Conservation (phyloP, 306 rosid genomes). For the Casuarina glauca region DNA sequence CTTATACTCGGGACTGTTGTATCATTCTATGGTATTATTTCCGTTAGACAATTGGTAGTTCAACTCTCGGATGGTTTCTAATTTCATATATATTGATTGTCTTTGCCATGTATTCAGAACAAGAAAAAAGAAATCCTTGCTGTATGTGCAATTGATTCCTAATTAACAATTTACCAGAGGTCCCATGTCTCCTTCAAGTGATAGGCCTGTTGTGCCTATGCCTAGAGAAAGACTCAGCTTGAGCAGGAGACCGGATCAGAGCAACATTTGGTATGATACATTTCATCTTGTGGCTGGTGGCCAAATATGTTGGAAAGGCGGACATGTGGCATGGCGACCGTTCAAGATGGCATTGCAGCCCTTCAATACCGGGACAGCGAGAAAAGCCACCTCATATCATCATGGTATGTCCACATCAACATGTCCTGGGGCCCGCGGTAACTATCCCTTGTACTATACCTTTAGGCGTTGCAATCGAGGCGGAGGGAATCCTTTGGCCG, state of each 20-base stretch:
- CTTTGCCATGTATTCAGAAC: too few relatives aligned
- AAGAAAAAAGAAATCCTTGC: not conserved
- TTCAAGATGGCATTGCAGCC: not conserved
- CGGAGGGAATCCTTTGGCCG: too few relatives aligned
- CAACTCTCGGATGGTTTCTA: not conserved
- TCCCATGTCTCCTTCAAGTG: not conserved
- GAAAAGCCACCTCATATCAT: not conserved
- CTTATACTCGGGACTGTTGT: conserved; percentile 24
- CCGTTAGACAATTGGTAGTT: not conserved
- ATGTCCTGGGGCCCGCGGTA: not conserved
- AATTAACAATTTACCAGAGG: not conserved
- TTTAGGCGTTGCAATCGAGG: too few relatives aligned
- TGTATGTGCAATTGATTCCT: not conserved
- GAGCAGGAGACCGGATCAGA: too few relatives aligned
- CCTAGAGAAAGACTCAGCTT: too few relatives aligned
- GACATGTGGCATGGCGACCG: too few relatives aligned
- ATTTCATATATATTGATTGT: too few relatives aligned
- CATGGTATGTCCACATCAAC: not conserved
- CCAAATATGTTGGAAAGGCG: too few relatives aligned
- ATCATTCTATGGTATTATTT: conserved; percentile 18
- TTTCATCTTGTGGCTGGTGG: too few relatives aligned
- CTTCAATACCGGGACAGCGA: not conserved
- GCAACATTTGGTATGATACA: too few relatives aligned
- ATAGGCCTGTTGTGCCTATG: not conserved
- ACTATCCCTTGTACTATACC: too few relatives aligned